phyloP scores from a whole-genome alignment of 371 early-diverging fungal genomes.

The Smittium mucronatum region DNA sequence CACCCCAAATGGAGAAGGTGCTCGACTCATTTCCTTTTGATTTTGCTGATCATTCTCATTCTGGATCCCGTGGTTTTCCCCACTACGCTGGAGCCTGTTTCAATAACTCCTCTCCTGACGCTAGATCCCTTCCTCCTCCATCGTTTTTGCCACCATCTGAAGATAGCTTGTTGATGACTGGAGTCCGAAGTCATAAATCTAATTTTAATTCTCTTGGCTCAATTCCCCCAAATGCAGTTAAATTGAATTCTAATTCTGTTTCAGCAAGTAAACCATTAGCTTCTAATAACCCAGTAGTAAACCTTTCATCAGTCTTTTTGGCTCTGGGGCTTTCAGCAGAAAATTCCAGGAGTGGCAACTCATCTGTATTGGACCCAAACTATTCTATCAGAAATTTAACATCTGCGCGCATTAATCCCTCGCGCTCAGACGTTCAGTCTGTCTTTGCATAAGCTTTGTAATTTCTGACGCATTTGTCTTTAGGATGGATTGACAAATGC shows the following conservation, averaged over 20 bases:
- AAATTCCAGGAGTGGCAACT: too few species aligned
- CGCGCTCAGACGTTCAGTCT: not conserved
- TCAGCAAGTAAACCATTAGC: too few species aligned
- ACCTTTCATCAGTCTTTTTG: not conserved
- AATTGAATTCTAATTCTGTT: too few species aligned
- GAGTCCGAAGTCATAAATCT: too few species aligned
- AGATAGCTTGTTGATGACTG: not conserved
- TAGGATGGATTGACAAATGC: too few species aligned
- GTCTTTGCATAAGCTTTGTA: not conserved
- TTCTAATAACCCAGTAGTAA: not conserved
- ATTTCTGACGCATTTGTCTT: too few species aligned
- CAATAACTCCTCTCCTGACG: conserved; percentile 11
- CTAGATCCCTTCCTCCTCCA: conserved; percentile 4
- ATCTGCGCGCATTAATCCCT: not conserved
- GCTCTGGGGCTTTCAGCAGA: not conserved
- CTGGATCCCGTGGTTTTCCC: not conserved
- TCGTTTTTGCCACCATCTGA: not conserved
- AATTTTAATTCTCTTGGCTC: too few species aligned
- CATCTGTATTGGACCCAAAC: not conserved
- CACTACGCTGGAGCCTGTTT: conserved; percentile 9
- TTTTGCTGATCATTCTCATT: not conserved
- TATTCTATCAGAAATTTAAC: too few species aligned
- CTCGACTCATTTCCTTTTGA: not conserved
- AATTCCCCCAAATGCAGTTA: too few species aligned
- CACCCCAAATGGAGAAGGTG: not conserved